These are phyloP conservation scores for Boletus putidus DNA, from an alignment of 1,284 basidiomycete genomes.

Conservation along the genomic window DNA sequence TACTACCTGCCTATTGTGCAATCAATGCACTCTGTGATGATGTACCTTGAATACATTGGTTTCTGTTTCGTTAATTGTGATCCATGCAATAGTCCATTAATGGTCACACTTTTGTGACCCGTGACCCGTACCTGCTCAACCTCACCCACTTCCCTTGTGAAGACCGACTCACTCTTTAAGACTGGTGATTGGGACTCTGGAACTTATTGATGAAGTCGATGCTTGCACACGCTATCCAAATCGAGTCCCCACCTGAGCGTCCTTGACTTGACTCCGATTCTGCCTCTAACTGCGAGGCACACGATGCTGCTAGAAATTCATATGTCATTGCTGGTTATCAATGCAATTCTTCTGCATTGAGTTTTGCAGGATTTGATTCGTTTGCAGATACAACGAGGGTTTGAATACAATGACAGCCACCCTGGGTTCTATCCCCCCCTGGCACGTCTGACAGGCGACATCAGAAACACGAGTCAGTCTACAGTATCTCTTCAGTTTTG, in stretches of 20 bases:
- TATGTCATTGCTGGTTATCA: constrained; percentile 40
- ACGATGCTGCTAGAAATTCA: constrained; percentile 26
- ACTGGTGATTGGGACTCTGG: no score
- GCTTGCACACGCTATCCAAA: constrained; percentile 47
- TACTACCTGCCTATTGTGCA: no score
- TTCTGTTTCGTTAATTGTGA: no score
- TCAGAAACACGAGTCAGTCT: constrained; percentile 57
- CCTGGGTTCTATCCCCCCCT: constrained; percentile 65
- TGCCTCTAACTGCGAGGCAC: constrained; percentile 40
- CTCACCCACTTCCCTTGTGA: no score
- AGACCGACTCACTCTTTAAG: no score
- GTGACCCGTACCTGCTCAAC: no score
- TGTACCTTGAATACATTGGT: no score
- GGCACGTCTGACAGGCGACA: constrained; percentile 42
- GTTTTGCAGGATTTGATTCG: constrained; percentile 69
- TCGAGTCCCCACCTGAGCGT: constrained; percentile 39
- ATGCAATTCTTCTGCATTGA: constrained; percentile 53
- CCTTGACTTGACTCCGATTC: constrained; percentile 48
- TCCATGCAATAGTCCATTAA: no score
- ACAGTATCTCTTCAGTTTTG: constrained; percentile 80
- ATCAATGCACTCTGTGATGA: no score
- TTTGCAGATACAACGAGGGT: constrained; percentile 73
- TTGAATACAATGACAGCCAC: constrained; percentile 63
- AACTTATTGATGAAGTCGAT: constrained; percentile 62
- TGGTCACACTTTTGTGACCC: no score